Evolutionary conservation across 371 early-diverging fungal genomes (phyloP), one percentile per base, ranked within the genome.

Genomic region (Mucor piriformis): DNA sequence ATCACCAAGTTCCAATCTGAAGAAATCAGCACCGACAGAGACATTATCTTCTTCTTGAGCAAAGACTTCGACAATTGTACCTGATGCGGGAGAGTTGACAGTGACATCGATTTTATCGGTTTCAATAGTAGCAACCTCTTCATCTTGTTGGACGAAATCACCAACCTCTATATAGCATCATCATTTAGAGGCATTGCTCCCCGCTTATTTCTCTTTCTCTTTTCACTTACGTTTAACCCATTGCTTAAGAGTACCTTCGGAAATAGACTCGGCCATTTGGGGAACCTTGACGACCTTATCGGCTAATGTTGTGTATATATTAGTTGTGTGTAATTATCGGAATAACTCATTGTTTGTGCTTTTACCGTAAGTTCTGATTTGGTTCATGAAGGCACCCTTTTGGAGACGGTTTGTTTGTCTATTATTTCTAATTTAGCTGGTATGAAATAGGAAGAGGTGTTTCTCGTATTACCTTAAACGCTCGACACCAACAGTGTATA

Each of bases 91-190:
- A 29, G 96, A 87, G 84, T 97, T 98, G 73, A 98, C 92, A 24
- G 95, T 88, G 42, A 97, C 90, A 70, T 96, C 97, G 50, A 97
- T 88, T 86, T 98, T 98, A 85, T 98, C 98, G 54, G 98, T 98
- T 74, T 98, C 97, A 55, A 98, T 96, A 32, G 95, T 93, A 37
- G 96, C 97, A 29, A 97, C 86, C 70, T 90, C 93, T 69, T 98
- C 97, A 69, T 98, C 98, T 63, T 92, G 87, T 58, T 85, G 81
- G 54, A 98, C 93, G 71, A 84, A 95, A 58, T 97, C 97, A 69
- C 98, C 98, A 50, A 95, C 91, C 86, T 93, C 95, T 95, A 70
- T n/a, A 59, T 40, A 18, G n/a, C 8, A 37, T 11, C 8, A 29
- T 6, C 29, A 29, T 6, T 29, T 29, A 29, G 29, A 29, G 29